Conservation (phyloP, 2,329 filamentous ascomycete species). For the Aspergillus chevalieri region DNA sequence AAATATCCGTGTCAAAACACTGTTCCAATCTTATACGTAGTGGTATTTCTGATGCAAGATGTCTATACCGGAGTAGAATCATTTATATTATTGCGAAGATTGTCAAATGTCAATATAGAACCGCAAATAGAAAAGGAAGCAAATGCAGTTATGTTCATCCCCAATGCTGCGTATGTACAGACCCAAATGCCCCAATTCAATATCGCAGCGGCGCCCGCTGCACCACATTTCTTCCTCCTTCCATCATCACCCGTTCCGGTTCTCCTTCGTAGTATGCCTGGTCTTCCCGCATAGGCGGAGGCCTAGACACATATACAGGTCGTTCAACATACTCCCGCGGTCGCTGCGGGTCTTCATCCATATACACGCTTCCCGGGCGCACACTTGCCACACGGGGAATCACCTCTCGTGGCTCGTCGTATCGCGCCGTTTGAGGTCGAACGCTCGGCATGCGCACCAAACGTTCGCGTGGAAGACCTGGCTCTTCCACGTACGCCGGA, state of each 20-base stretch:
- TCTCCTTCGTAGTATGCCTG: conserved; percentile 32
- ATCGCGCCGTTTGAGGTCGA: conserved; percentile 46
- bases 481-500: conserved; percentile 56
- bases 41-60: conserved; percentile 11
- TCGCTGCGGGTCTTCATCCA: conserved; percentile 32
- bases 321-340: conserved; percentile 46
- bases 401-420: conserved; percentile 37
- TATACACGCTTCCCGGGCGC: conserved; percentile 38
- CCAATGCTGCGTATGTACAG: neutral
- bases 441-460: conserved; percentile 53
- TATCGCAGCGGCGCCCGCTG: conserved; percentile 31
- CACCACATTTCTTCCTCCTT: conserved; percentile 24
- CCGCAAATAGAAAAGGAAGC: too few relatives aligned
- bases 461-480: conserved; percentile 54
- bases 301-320: conserved; percentile 36
- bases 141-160: neutral
- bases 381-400: conserved; percentile 39
- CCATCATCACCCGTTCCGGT: conserved; percentile 24
- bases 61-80: neutral
- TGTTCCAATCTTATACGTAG: conserved; percentile 1
- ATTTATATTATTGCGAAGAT: neutral
- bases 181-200: conserved; percentile 9
- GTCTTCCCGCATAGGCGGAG: conserved; percentile 22
- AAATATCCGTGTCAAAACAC: conserved; percentile 1
- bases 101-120: too few relatives aligned